Evolutionary conservation across 169 alveolate species (phyloP), one percentile per base, ranked within the genome.

Genomic region (Plasmodium vinckei): DNA sequence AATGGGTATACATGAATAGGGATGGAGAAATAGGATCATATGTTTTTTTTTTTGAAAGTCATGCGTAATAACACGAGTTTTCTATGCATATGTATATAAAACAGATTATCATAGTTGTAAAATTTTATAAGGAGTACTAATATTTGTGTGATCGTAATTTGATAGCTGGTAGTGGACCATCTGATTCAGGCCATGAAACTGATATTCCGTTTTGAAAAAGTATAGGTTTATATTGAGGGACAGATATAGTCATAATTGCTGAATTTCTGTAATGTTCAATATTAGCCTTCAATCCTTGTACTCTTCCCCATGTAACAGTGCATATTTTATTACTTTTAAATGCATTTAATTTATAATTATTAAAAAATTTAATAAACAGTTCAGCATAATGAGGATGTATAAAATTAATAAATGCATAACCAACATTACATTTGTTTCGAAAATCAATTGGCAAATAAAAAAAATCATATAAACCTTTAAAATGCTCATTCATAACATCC

Each of bases 391-490:
- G 70, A n/a, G 92, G 87, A 59, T 87, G 92, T 57, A 89, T 91
- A 69, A 95, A 92, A 87, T 95, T 95, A 25, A 95, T 94, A 90
- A 95, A 95, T 21, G 96, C 96, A 72, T 94, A 95, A 9, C 97
- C 97, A 72, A 95, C 96, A 72, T 95, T 95, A 84, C 97, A 94
- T 72, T 93, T 93, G 82, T 95, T 94, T 10, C 89, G 87, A 77
- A 94, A 95, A 72, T 95, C 97, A 49, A 95, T 95, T 25, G 97
- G 97, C n/a, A 95, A 87, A 87, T 95, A 95, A 56, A 94, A 87
- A 88, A 94, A 95, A 88, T 95, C 95, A 87, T 92, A 95, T 70
- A 92, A 73, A 5, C 95, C 96, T 91, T 91, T 60, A 65, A 63
- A 87, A 57, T 87, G 87, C 19, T 57, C 71, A 87, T 95, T 91